Base-by-base conservation (phyloP, 441 rosid genomes). In the Populus hybrid region DNA sequence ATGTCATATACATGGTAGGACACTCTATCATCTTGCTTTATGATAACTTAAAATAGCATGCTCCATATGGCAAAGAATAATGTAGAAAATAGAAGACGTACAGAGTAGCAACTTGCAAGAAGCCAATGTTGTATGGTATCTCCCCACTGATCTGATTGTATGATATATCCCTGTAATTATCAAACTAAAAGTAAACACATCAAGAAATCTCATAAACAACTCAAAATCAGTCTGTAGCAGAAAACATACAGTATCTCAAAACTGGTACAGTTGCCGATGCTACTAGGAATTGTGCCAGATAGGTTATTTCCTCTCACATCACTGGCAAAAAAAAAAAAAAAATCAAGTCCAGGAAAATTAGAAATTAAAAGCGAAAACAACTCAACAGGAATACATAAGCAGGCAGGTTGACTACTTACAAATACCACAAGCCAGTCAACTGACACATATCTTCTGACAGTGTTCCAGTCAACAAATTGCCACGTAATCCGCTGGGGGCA, bases 31-130 rank as follows among this genome's bases (percentile, higher is more conserved):
- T 53, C 21, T 53, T 53, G 21, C n/a, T 30, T 53, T 53, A 16
- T 2, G 8, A 53, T 1, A 16, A 16, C 1, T 53, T 18, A 53
- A 18, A 53, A 9, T 61, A 12, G 30, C 32, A 30, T 30, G 10
- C 3, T 9, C 32, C 4, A 30, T 30, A 30, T 30, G 8, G 4
- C 18, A 7, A 5, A 34, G 19, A 7, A 7, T 5, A 5, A 3
- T 11, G 10, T 21, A 19, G 2, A 28, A n/a, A 21, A 3, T 11
- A n/a, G 28, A 75, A 21, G 40, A 53, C 98, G 87, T 79, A 96
- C 99, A 96, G 80, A 9, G 99, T 96, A 46, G 99, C 99, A 4
- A 95, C 98, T 88, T 95, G 99, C n/a, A 96, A 86, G 82, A 96
- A 96, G 16, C 98, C 99, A 28, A 94, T 84, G 35, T 92, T 96